Evolutionary conservation across 1,139 yeast genomes (phyloP), one percentile per base, ranked within the genome.

Genomic region (Protomyces macrosporus): DNA sequence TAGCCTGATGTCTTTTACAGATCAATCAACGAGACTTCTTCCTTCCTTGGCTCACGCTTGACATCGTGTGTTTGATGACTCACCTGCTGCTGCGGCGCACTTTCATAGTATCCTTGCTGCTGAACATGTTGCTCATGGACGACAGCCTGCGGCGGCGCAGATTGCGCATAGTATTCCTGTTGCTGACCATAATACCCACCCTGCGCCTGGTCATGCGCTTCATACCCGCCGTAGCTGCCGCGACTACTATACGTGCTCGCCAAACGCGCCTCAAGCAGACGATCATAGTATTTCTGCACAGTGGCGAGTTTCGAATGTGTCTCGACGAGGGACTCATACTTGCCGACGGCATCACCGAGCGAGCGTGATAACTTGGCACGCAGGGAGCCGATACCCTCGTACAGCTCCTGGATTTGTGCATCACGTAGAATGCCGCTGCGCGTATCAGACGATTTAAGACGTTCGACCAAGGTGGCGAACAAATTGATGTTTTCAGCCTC

Each of bases 251-350:
- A 82, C 1, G 83, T 82, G 68, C 76, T 76, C 40, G 77, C 75
- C 62, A 87, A 77, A 72, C 90, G 81, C 45, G 83, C 81, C 69
- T 93, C 97, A 67, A 91, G 78, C 63, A 88, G 80, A 67, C 83
- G 83, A 73, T 93, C 97, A 72, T 93, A 93, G 56, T 87, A 79
- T 67, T 88, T 80, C 70, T 87, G 83, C 39, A 90, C 87, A 2
- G 95, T 87, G 60, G 88, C 85, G 63, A 93, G 81, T 72, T 93
- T 90, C 55, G 88, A 84, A 74, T 89, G 90, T 82, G 90, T 79
- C 65, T 88, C 93, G 68, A 88, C 83, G 66, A 87, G 57, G n/a
- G 66, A 63, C 42, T 70, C 95, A 70, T 90, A 84, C 71, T 84
- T 86, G 60, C 82, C 82, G 42, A 84, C 81, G 0, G 91, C 79